Base-by-base conservation (phyloP, 108 stramenopile genomes). In the Cyclotella baltica region DNA sequence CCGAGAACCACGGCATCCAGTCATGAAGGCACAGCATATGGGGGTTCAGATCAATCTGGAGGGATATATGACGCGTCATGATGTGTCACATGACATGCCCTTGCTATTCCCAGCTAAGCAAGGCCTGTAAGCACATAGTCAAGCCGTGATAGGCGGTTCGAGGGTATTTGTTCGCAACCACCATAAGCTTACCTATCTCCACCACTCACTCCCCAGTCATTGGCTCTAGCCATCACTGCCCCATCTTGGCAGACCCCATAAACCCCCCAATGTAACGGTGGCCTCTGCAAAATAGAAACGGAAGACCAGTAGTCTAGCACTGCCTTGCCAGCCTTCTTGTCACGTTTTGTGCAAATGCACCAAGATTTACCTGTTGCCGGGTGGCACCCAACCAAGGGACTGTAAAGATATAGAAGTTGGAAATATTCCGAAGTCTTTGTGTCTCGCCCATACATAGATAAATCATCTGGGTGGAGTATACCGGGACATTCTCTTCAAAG, bases 261-360 rank as follows among this genome's bases (percentile, higher is more conserved):
- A 73, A 80, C 4, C 78, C 78, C 16, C 78, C 78, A 2, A 73
- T 40, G 50, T 73, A 80, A 0, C 64, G 63, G 22, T 73, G 43
- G 31, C 77, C 77, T 16, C 50, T 56, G 18, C 35, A 30, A 43
- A 40, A 72, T 5, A 43, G 38, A 3, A 72, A 22, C 29, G 55
- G 56, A 13, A 72, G 43, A 22, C 40, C 58, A 31, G 29, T 10
- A 15, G 27, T 13, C 27, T 8, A 61, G 57, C 0, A 33, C 58
- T 2, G 27, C 59, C 13, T 43, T 43, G 40, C 10, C 13, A 13
- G 6, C 40, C 13, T 13, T 43, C 13, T 43, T 13, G 10, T 11
- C 13, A 11, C 40, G 40, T 13, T 43, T 43, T 13, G 40, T 6
- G 40, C 40, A 43, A n/a, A 48, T 6, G n/a, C 19, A 16, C 6